Evolutionary conservation across 495 filamentous ascomycete species (phyloP).

Genomic region (Mytilinidion resinicola): DNA sequence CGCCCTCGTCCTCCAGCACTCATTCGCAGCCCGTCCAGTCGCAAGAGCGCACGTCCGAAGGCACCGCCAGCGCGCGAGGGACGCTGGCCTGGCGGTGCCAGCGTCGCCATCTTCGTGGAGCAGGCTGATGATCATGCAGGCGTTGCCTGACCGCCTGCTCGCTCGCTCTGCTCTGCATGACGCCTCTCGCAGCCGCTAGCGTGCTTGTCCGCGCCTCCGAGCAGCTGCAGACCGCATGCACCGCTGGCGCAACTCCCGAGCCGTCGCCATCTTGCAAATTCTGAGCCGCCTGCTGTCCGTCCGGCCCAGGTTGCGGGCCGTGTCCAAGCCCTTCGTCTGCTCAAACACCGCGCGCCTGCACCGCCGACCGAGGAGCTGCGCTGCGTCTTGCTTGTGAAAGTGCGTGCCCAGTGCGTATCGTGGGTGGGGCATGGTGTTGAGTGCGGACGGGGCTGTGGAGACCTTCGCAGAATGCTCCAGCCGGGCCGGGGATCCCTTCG

Average conservation of each 20-base stretch:
- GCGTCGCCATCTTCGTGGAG: slow-evolving; percentile 1
- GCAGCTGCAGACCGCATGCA: slow-evolving; percentile 1
- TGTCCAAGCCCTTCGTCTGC: neutral
- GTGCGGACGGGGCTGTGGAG: too few relatives aligned
- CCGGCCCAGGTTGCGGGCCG: neutral
- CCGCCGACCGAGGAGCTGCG: neutral
- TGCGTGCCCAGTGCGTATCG: too few relatives aligned
- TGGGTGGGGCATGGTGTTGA: too few relatives aligned
- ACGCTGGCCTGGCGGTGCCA: neutral
- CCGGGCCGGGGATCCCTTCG: neutral
- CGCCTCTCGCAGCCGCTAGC: neutral
- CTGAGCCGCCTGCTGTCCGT: neutral
- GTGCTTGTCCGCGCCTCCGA: neutral
- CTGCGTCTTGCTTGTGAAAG: too few relatives aligned
- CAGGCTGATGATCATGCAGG: slow-evolving; percentile 1
- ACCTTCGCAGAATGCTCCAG: too few relatives aligned
- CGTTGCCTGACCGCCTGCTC: neutral
- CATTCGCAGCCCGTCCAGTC: too few relatives aligned
- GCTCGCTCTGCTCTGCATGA: neutral
- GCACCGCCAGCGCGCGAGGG: too few relatives aligned
- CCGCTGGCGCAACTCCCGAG: slow-evolving; percentile 3
- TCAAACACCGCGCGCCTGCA: neutral
- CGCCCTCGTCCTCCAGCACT: too few relatives aligned
- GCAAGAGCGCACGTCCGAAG: too few relatives aligned
- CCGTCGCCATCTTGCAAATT: neutral